These are phyloP conservation scores for Cordyceps cicadae DNA, from an alignment of 2,329 filamentous ascomycete genomes.

Conservation along the genomic window DNA sequence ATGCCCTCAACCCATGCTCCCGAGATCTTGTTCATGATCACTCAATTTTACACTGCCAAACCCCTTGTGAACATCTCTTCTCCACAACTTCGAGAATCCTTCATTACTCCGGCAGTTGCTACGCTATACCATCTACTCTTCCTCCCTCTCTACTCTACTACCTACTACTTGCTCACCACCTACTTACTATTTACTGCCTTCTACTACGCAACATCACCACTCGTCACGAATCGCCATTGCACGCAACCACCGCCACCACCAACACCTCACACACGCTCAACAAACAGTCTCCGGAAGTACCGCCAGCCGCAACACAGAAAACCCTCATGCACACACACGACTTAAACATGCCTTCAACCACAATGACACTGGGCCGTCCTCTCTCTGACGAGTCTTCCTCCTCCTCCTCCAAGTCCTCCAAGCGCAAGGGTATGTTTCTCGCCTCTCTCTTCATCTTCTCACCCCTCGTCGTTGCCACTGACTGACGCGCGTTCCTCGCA, in stretches of 20 bases:
- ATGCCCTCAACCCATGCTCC: slow-evolving; percentile 2
- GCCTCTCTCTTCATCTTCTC: not conserved
- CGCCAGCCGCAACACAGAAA: not conserved
- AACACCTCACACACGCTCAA: not conserved
- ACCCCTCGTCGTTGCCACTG: not conserved
- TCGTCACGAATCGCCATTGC: slow-evolving; percentile 12
- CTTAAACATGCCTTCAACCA: slow-evolving; percentile 10
- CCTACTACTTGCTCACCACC: not conserved
- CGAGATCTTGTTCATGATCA: slow-evolving; percentile 8
- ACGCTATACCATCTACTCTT: not conserved
- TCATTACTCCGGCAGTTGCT: not conserved
- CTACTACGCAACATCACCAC: not conserved
- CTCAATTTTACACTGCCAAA: not conserved
- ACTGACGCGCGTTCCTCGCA: slow-evolving; percentile 9
- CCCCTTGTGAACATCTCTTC: not conserved
- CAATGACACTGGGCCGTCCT: slow-evolving; percentile 30
- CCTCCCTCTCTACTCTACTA: no score
- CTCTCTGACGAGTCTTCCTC: slow-evolving; percentile 31
- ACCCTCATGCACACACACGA: not conserved
- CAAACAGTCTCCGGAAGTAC: slow-evolving; percentile 2
- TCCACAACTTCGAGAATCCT: not conserved
- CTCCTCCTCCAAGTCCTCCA: slow-evolving; percentile 28
- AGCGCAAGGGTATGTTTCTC: slow-evolving; percentile 35
- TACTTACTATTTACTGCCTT: not conserved
- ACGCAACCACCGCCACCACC: not conserved